Evolutionary conservation across 2,329 filamentous ascomycete genomes (phyloP).

Genomic region (Exophiala spinifera): DNA sequence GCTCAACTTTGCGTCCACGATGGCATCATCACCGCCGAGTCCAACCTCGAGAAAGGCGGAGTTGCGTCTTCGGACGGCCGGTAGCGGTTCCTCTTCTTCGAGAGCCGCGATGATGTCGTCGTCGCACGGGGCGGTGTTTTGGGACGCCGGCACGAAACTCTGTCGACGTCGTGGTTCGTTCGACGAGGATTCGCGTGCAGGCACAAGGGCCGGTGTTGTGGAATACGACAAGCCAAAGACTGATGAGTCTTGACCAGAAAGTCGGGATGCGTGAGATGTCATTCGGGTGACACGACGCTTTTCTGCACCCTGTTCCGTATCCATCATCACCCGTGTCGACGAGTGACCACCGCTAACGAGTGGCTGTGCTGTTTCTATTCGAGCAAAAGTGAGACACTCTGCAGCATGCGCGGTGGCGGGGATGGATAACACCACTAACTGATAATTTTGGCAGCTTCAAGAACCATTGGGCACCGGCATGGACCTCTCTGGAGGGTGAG

Average conservation of each 20-base stretch:
- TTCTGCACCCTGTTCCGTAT: too few species aligned
- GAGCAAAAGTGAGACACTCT: conserved; percentile 20
- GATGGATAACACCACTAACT: background rate
- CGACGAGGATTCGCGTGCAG: background rate
- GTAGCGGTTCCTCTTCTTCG: conserved; percentile 3
- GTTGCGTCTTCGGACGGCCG: conserved; percentile 8
- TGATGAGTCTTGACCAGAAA: background rate
- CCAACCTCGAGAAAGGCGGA: conserved; percentile 30
- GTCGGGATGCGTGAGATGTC: conserved; percentile 3
- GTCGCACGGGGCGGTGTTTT: conserved; percentile 7
- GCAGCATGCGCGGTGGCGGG: conserved; percentile 14
- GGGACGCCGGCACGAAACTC: conserved; percentile 7
- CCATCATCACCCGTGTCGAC: too few species aligned
- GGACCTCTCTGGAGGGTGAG: too few species aligned
- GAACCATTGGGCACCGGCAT: background rate
- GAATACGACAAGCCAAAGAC: conserved; percentile 3
- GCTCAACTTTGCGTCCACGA: conserved; percentile 25
- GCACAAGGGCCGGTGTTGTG: conserved; percentile 9
- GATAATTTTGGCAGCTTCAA: background rate
- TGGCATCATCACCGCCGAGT: conserved; percentile 24
- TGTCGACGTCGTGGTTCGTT: conserved; percentile 8
- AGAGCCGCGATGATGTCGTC: too few species aligned
- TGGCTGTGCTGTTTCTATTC: conserved; percentile 2
- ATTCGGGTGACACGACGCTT: conserved; percentile 3
- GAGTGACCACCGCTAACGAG: too few species aligned